Base-by-base conservation (phyloP, 441 rosid genomes). In the Populus hybrid region DNA sequence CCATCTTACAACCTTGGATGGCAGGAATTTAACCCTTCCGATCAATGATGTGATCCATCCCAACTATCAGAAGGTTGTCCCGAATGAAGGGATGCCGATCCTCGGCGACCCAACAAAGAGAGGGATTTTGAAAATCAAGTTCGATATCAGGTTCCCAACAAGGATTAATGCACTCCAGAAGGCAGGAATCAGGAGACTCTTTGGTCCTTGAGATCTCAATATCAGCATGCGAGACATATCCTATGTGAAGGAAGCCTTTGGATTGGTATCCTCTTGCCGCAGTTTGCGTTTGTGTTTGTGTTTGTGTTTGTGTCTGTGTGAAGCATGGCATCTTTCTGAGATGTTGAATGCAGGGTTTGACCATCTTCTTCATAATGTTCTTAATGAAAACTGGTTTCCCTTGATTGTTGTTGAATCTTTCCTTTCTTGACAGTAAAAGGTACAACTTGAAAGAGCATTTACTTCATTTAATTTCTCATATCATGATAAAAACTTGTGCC, bases 21-120 rank as follows among this genome's bases (percentile, higher is more conserved):
- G 89, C 10, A 87, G 92, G 78, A 82, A 66, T 40, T 82, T 87
- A 11, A 64, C 88, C 0, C 59, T 87, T 63, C 83, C 86, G 0
- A 74, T 90, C 18, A 84, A 82, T 72, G 71, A 75, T 34, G 69
- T 90, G 77, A 83, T 90, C 76, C 83, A 79, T 50, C 90, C 92
- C 8, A 78, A 86, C 8, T 84, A 86, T 34, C 92, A 90, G 73
- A 89, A 87, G 77, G 84, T 86, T 38, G 82, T 90, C 26, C 82
- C 80, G 75, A 88, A 88, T 10, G 90, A 90, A 77, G 93, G 93
- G 16, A 90, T 88, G 92, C 92, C 92, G 3, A 81, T 88, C 46
- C 82, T 88, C 14, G 86, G 86, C 72, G 90, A 90, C 20, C 89
- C 90, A 34, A 79, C 87, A 28, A 87, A 69, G 78, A 87, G 77